Evolutionary conservation across 192 early-diverging fungal genomes (phyloP).

Genomic region (Coemansia guatemalensis): DNA sequence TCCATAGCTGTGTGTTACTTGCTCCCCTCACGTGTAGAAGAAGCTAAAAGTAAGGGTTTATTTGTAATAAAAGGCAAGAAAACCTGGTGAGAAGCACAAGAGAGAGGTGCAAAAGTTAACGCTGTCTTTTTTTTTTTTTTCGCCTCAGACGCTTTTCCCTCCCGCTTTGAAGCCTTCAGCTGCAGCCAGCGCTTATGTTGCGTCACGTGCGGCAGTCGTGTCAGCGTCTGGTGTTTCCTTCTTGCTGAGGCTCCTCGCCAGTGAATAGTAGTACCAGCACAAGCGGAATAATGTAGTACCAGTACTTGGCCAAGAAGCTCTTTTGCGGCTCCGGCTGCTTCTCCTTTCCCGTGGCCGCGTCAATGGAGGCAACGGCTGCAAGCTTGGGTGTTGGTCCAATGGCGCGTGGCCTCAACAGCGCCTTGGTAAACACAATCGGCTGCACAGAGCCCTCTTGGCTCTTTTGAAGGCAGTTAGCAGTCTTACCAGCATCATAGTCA

Average conservation of each 20-base stretch:
- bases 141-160: too few species aligned
- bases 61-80: not conserved
- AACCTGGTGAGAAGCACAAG: not conserved
- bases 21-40: not conserved
- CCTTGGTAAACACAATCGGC: slow-evolving; percentile 15
- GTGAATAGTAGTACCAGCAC: slow-evolving; percentile 46
- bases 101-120: not conserved
- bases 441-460: not conserved
- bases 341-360: slow-evolving; percentile 41
- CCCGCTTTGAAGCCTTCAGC: not conserved
- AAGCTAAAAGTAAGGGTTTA: too few species aligned
- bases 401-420: slow-evolving; percentile 21
- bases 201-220: slow-evolving; percentile 1
- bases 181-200: slow-evolving; percentile 5
- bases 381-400: slow-evolving; percentile 36
- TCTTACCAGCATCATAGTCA: slow-evolving; percentile 38
- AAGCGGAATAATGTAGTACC: slow-evolving; percentile 58
- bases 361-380: slow-evolving; percentile 24
- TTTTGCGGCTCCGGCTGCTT: slow-evolving; percentile 49
- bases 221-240: slow-evolving; percentile 36
- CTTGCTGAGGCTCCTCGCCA: slow-evolving; percentile 48
- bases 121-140: too few species aligned
- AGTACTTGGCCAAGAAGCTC: slow-evolving; percentile 61
- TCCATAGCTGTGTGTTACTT: slow-evolving; percentile 12
- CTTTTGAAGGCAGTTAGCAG: slow-evolving; percentile 21